These are phyloP conservation scores for thale cress (Arabidopsis thaliana) DNA, from an alignment of 345 rosid genomes.

Conservation along the genomic window DNA sequence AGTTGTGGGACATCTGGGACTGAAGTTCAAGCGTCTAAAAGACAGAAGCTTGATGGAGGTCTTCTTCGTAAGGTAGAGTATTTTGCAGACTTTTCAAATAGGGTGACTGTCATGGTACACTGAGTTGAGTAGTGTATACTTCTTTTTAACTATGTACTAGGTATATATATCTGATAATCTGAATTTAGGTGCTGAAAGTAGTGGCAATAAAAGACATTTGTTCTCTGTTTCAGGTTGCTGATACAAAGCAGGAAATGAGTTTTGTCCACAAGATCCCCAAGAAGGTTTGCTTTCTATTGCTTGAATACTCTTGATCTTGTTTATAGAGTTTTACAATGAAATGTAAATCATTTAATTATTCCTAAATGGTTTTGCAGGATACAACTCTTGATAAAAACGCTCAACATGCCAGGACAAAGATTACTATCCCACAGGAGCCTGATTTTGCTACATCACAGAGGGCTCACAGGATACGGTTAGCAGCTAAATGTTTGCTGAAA, in stretches of 20 bases:
- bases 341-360: constrained; percentile 16
- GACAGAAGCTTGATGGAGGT: constrained; percentile 96
- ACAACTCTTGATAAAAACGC: constrained; percentile 50
- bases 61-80: constrained; percentile 67
- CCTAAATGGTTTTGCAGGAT: constrained; percentile 56
- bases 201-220: neutral
- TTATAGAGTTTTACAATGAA: neutral
- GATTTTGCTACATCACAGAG: constrained; percentile 85
- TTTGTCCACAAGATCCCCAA: constrained; percentile 84
- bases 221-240: constrained; percentile 61
- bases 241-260: constrained; percentile 61
- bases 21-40: constrained; percentile 90
- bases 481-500: constrained; percentile 27
- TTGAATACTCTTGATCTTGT: constrained; percentile 15
- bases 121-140: neutral
- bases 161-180: neutral
- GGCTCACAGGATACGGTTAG: constrained; percentile 79
- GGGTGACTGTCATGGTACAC: neutral
- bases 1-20: constrained; percentile 58
- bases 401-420: constrained; percentile 53
- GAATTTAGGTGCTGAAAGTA: neutral
- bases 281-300: constrained; percentile 55
- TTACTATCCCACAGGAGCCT: constrained; percentile 91
- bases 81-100: neutral
- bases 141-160: neutral